Conservation (phyloP, 2,329 filamentous ascomycete species). For the Ceratocystis papillata region DNA sequence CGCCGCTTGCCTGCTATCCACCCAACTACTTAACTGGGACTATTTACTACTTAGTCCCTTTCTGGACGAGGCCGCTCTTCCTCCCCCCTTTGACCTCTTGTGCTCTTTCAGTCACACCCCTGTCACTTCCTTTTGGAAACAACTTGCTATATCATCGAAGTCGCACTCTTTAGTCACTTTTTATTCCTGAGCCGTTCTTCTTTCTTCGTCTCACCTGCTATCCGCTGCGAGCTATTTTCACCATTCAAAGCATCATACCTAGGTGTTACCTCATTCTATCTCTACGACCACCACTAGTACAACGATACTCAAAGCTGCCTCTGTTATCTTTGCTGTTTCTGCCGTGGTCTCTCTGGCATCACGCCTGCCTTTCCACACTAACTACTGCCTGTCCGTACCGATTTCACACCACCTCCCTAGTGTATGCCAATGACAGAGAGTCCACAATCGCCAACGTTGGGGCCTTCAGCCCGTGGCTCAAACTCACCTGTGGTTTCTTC, state of each 20-base stretch:
- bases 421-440: constrained; percentile 15
- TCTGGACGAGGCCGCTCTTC: neutral
- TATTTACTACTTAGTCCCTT: neutral
- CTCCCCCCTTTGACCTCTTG: neutral
- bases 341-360: neutral
- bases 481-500: constrained; percentile 6
- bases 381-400: neutral
- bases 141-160: no score
- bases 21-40: neutral
- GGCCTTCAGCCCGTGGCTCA: neutral
- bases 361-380: no score
- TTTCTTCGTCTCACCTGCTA: neutral
- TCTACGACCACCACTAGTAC: no score
- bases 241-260: no score
- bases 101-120: neutral
- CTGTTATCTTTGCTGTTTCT: neutral
- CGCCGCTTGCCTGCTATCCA: neutral
- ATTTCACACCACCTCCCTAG: neutral
- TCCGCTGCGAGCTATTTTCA: no score
- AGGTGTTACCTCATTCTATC: no score
- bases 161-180: neutral
- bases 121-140: neutral
- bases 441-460: neutral
- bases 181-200: neutral
- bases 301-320: no score